Conservation (phyloP, 2,329 filamentous ascomycete genomes). For the Penicillium sp. region DNA sequence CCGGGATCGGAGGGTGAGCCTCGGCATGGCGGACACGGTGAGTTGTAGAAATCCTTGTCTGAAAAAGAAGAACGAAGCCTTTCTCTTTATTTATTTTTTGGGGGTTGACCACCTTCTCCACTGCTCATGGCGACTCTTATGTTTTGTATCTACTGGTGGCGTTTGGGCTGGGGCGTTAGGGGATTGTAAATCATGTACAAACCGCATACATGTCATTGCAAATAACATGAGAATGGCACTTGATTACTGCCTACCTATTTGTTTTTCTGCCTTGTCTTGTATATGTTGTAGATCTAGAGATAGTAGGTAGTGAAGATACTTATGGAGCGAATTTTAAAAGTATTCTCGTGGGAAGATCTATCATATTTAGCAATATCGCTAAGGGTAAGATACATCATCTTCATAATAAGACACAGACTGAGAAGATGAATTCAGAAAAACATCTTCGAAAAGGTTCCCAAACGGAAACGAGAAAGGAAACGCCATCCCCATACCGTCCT, state of each 20-base stretch:
- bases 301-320: neutral
- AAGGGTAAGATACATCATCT: neutral
- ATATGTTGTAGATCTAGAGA: neutral
- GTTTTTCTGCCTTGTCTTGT: neutral
- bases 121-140: neutral
- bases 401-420: neutral
- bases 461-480: conserved; percentile 13
- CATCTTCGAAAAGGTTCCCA: conserved; percentile 10
- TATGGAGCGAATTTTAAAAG: too few relatives aligned
- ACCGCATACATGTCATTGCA: conserved; percentile 6
- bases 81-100: neutral
- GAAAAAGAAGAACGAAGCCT: neutral
- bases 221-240: conserved; percentile 3
- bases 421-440: conserved; percentile 7
- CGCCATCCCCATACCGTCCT: conserved; percentile 3
- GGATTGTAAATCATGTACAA: conserved; percentile 6
- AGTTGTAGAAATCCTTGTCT: conserved; percentile 8
- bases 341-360: neutral
- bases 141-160: conserved; percentile 3
- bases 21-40: conserved; percentile 14
- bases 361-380: neutral
- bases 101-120: neutral
- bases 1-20: conserved; percentile 7
- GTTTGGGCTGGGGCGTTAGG: neutral
- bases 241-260: neutral